phyloP scores from a whole-genome alignment of 2,329 filamentous ascomycete genomes.

The Zalaria obscura region DNA sequence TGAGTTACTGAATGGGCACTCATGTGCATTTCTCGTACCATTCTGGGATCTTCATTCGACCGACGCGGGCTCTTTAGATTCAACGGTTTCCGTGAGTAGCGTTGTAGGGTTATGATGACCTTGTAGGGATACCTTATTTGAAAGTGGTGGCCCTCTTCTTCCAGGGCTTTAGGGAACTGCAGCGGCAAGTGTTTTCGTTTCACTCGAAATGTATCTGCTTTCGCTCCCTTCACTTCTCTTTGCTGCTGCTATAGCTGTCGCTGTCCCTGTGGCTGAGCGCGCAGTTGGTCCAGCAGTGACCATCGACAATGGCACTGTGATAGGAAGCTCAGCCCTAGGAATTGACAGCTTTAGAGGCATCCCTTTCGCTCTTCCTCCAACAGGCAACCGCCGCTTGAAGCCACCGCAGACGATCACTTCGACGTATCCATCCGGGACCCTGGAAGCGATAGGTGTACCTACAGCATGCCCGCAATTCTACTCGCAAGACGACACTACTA shows the following conservation, averaged over 20 bases:
- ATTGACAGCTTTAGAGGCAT: slow-evolving; percentile 63
- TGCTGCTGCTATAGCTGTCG: slow-evolving; percentile 4
- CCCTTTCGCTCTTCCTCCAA: slow-evolving; percentile 58
- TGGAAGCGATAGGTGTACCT: slow-evolving; percentile 44
- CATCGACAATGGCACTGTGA: slow-evolving; percentile 42
- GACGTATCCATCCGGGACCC: slow-evolving; percentile 36
- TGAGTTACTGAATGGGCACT: too few species aligned
- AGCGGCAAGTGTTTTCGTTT: too few species aligned
- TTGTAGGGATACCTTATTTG: too few species aligned
- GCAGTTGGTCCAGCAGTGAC: slow-evolving; percentile 35
- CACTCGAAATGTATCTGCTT: too few species aligned
- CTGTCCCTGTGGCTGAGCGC: slow-evolving; percentile 4
- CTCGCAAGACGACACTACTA: slow-evolving; percentile 32
- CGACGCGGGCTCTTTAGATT: too few species aligned
- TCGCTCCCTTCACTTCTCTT: neutral
- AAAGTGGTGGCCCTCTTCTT: too few species aligned
- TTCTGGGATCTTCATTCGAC: too few species aligned
- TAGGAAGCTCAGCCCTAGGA: slow-evolving; percentile 29
- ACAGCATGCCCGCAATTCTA: slow-evolving; percentile 61
- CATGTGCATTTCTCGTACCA: too few species aligned
- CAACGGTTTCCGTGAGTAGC: too few species aligned
- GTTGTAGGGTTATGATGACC: too few species aligned
- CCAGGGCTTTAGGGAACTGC: too few species aligned
- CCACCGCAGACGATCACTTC: slow-evolving; percentile 49
- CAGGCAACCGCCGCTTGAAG: slow-evolving; percentile 51